A percentile compares a stretch with the other conserved stretches of the same genome.
These are phyloP conservation scores for Bifiguratus adelaidae DNA, from an alignment of 192 early-diverging fungal species.

Conservation along the genomic window DNA sequence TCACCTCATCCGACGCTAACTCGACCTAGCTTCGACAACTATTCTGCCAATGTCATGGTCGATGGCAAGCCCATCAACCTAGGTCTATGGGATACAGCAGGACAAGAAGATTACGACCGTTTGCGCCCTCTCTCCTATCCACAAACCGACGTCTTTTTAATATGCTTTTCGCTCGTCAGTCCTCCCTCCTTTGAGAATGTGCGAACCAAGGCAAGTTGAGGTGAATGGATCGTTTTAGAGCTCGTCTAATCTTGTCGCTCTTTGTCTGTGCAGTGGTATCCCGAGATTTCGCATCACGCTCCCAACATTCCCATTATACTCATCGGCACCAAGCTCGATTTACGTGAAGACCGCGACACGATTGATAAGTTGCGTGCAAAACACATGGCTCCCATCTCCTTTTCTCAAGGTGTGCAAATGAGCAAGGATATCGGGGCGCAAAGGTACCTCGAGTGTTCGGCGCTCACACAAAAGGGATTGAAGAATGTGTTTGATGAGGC, in stretches of 20 bases:
- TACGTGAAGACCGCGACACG: constrained; percentile 89
- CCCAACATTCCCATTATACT: constrained; percentile 88
- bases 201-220: constrained; percentile 68
- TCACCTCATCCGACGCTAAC: not conserved
- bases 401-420: constrained; percentile 80
- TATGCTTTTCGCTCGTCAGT: constrained; percentile 95
- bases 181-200: constrained; percentile 97
- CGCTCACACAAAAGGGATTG: constrained; percentile 93
- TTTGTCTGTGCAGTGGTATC: constrained; percentile 65
- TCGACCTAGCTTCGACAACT: constrained; percentile 83
- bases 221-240: not conserved
- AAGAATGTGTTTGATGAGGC: constrained; percentile 99
- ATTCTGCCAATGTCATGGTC: constrained; percentile 98
- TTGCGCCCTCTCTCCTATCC: constrained; percentile 96
- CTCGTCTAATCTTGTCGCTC: not conserved
- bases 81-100: constrained; percentile 97
- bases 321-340: constrained; percentile 95
- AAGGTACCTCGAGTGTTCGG: constrained; percentile 95
- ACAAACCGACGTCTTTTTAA: constrained; percentile 96
- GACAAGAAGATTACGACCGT: constrained; percentile 98
- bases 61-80: constrained; percentile 98
- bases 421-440: constrained; percentile 82
- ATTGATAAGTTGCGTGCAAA: constrained; percentile 81
- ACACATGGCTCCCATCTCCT: constrained; percentile 77
- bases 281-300: constrained; percentile 92